These are phyloP conservation scores for Polygonum maritimum DNA, from an alignment of 148 eudicot species.

Conservation along the genomic window DNA sequence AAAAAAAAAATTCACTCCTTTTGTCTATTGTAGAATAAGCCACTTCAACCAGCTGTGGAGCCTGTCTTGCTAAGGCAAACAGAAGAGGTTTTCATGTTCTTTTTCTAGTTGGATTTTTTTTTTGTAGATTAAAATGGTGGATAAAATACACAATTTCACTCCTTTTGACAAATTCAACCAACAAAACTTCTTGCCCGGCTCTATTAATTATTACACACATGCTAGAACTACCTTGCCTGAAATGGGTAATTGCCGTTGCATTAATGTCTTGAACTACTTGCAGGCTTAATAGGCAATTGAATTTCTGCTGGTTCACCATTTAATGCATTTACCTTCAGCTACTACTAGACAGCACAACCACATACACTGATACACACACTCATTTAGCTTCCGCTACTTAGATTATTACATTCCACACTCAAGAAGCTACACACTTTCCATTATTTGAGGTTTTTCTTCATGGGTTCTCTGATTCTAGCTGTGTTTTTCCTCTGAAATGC, in stretches of 20 bases:
- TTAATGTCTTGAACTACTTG: conserved; percentile 5
- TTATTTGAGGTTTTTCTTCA: not conserved
- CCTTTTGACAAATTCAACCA: not conserved
- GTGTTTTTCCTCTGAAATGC: too few relatives aligned
- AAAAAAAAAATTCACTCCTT: too few relatives aligned
- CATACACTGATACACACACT: not conserved
- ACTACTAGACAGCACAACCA: not conserved
- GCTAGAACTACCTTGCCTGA: not conserved
- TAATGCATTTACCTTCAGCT: conserved; percentile 6
- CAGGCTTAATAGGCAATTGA: not conserved
- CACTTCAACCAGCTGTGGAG: too few relatives aligned
- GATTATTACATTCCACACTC: not conserved
- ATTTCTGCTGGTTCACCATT: not conserved
- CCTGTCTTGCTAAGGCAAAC: too few relatives aligned
- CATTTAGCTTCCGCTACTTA: not conserved
- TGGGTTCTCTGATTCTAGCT: not conserved
- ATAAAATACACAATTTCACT: too few relatives aligned
- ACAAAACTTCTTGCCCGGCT: not conserved
- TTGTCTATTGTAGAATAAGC: too few relatives aligned
- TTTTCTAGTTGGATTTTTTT: too few relatives aligned
- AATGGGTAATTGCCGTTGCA: not conserved
- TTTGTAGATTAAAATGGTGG: too few relatives aligned
- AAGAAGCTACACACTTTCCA: not conserved
- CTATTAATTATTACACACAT: not conserved
- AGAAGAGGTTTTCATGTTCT: too few relatives aligned